phyloP scores from a whole-genome alignment of 257 asterid genomes.

The Penstemon barbatus region DNA sequence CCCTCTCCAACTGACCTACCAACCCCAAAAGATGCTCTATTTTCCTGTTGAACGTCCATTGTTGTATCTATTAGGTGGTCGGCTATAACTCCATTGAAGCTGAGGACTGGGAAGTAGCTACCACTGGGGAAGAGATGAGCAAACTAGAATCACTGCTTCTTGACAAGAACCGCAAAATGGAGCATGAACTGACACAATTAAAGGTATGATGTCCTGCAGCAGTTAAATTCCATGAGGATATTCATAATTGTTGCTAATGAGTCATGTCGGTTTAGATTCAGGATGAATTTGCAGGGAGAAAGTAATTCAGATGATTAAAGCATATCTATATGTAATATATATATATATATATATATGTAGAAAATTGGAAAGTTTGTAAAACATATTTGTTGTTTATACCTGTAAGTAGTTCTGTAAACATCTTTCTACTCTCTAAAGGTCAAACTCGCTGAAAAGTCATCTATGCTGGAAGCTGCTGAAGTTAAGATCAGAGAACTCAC shows the following conservation, averaged over 20 bases:
- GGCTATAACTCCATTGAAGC: constrained; percentile 99
- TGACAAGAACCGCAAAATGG: constrained; percentile 98
- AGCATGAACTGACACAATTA: constrained; percentile 89
- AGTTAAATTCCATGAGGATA: constrained; percentile 11
- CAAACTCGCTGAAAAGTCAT: constrained; percentile 76
- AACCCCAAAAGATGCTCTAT: constrained; percentile 4
- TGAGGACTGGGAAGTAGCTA: constrained; percentile 99
- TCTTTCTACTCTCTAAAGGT: constrained; percentile 52
- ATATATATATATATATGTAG: neutral
- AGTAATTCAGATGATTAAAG: constrained; percentile 9
- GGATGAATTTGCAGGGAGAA: constrained; percentile 19
- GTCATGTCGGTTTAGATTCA: constrained; percentile 1
- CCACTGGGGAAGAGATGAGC: constrained; percentile 98
- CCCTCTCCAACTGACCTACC: neutral
- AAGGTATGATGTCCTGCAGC: constrained; percentile 55
- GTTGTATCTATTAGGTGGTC: constrained; percentile 67
- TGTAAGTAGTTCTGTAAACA: constrained; percentile 22
- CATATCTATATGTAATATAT: constrained; percentile 9
- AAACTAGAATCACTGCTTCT: constrained; percentile 91
- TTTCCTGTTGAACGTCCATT: constrained; percentile 17
- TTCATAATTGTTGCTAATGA: constrained; percentile 3
- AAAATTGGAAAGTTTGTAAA: neutral
- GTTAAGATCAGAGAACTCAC: constrained; percentile 65
- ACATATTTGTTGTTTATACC: neutral
- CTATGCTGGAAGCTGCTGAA: constrained; percentile 85